Conservation (phyloP, 805 yeast species). For the Candida vartiovaarae region DNA sequence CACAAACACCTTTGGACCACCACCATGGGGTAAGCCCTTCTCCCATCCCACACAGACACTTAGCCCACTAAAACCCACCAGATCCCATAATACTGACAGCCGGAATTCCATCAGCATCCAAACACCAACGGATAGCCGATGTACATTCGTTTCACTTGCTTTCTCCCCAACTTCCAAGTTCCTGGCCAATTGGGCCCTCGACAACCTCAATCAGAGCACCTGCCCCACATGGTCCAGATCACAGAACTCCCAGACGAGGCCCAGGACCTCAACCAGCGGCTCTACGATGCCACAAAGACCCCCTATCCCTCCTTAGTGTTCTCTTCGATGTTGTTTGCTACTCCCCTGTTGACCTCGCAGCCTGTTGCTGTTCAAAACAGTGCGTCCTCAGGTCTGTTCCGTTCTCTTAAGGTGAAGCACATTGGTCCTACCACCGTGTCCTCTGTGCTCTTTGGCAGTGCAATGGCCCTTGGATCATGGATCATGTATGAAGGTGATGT, state of each 20-base stretch:
- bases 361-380: slow-evolving; percentile 10
- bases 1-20: too few relatives aligned
- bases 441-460: slow-evolving; percentile 52
- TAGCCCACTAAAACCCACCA: too few relatives aligned
- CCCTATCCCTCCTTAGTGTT: slow-evolving; percentile 43
- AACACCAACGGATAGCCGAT: too few relatives aligned
- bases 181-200: too few relatives aligned
- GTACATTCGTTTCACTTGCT: too few relatives aligned
- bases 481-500: slow-evolving; percentile 73
- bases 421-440: slow-evolving; percentile 29
- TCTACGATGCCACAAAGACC: slow-evolving; percentile 31
- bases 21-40: too few relatives aligned
- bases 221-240: slow-evolving; percentile 16
- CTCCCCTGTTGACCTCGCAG: slow-evolving; percentile 31
- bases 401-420: slow-evolving; percentile 4
- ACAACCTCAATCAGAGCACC: too few relatives aligned
- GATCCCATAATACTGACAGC: too few relatives aligned
- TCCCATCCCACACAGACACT: too few relatives aligned
- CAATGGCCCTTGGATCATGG: slow-evolving; percentile 61
- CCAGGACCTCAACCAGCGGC: slow-evolving; percentile 9
- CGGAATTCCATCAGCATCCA: too few relatives aligned
- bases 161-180: too few relatives aligned
- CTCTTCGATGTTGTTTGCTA: slow-evolving; percentile 29
- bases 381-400: neutral
- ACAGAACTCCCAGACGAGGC: slow-evolving; percentile 19